phyloP scores from a whole-genome alignment of 139 green algal species.

The Nannochloris sp. region DNA sequence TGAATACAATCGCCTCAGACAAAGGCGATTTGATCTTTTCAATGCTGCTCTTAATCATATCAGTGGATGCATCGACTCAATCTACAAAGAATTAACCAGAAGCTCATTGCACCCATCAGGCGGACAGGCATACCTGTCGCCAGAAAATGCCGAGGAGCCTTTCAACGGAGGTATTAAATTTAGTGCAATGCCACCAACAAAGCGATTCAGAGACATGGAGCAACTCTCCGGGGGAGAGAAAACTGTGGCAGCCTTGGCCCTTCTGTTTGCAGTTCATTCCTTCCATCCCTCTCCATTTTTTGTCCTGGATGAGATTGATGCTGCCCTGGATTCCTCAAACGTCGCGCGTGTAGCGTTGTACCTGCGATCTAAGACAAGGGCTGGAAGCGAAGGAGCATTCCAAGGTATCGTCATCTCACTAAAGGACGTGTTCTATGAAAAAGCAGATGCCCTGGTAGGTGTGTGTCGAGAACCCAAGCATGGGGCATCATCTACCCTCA shows the following conservation, averaged over 20 bases:
- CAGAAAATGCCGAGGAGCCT: constrained; percentile 78
- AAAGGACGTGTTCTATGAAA: constrained; percentile 96
- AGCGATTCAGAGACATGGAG: constrained; percentile 97
- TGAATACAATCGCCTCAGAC: constrained; percentile 61
- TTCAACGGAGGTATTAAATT: constrained; percentile 86
- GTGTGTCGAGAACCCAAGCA: constrained; percentile 56
- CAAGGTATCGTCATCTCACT: constrained; percentile 86
- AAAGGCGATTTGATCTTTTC: constrained; percentile 67
- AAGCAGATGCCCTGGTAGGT: constrained; percentile 87
- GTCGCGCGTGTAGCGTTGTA: constrained; percentile 86
- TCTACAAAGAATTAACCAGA: constrained; percentile 89
- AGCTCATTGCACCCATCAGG: constrained; percentile 60
- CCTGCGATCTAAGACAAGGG: constrained; percentile 64
- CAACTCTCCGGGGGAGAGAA: constrained; percentile 81
- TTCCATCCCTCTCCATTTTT: constrained; percentile 93
- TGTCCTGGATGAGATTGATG: constrained; percentile 94
- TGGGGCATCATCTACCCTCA: constrained; percentile 53
- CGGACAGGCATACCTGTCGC: constrained; percentile 73
- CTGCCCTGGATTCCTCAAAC: constrained; percentile 90
- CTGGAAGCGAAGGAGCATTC: constrained; percentile 18
- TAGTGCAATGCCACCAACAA: constrained; percentile 90
- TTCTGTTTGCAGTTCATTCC: constrained; percentile 95
- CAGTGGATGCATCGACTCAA: constrained; percentile 62
- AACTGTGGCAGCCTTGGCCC: constrained; percentile 89
- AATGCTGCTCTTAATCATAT: constrained; percentile 81